Base-by-base conservation (phyloP, 768 basidiomycete species). In the Strobilomyces echinocephalus region DNA sequence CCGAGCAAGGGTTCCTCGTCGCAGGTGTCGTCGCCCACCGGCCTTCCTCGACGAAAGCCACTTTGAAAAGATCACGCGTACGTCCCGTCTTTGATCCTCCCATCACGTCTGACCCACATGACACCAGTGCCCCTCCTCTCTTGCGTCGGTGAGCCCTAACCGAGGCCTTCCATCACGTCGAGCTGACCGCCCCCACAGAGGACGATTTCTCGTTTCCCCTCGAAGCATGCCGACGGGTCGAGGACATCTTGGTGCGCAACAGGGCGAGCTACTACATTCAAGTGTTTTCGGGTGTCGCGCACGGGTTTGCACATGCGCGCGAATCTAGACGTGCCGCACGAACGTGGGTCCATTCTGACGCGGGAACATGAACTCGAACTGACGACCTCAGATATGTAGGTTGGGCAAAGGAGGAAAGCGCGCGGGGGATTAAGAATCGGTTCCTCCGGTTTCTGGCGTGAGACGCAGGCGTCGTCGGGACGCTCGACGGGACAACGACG, bases 221-320 rank as follows among this genome's bases (percentile, higher is more conserved):
- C 5, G 73, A 74, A 12, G 70, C 72, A 0, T 79, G 83, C 20
- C 74, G 77, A 18, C 72, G 75, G 0, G 83, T 80, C 0, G 82
- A 84, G 54, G 80, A 81, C 41, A 76, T 83, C 9, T 57, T 85
- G 24, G 69, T 75, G 1, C 74, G 73, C 31, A 70, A 63, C 16
- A 79, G 80, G 47, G 72, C 76, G 8, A 69, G 63, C 2, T 85
- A 84, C 62, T 73, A 78, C 46, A 65, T 82, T 56, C 82, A 84
- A 35, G 68, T 24, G 24, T 24, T 24, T 24, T 24, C 24, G 2
- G 24, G 24, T 4, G 24, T 24, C 24, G 24, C 24, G 24, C 24
- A 24, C 24, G 24, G 24, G 4, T 24, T 24, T 24, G 24, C 24
- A 24, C n/a, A 4, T 24, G 24, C 24, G 24, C 24, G 24, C 24